phyloP scores from a whole-genome alignment of 176 grass and related monocot genomes.

The Oryza punctata region DNA sequence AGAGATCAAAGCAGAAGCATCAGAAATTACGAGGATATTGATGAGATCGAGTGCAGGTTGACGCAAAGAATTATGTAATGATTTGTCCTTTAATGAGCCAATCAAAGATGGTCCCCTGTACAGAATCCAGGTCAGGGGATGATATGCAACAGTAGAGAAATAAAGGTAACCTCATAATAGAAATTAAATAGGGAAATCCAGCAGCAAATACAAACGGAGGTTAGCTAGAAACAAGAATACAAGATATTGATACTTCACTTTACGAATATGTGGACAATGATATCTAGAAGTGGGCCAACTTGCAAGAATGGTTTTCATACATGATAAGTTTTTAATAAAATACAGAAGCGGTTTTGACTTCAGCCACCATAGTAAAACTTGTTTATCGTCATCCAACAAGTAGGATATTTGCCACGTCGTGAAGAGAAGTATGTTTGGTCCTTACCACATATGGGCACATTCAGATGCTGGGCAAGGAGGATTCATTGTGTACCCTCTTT shows the following conservation, averaged over 20 bases:
- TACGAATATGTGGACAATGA: conserved; percentile 2
- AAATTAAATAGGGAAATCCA: conserved; percentile 16
- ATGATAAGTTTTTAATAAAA: neutral
- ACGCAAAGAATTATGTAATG: conserved; percentile 78
- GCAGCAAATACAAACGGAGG: neutral
- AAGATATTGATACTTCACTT: conserved; percentile 28
- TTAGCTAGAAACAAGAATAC: neutral
- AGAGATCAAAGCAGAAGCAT: conserved; percentile 92
- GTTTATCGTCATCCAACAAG: neutral
- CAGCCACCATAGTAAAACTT: neutral
- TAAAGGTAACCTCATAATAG: conserved; percentile 25
- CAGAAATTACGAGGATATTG: conserved; percentile 86
- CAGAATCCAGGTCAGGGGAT: conserved; percentile 45
- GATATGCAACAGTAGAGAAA: conserved; percentile 25
- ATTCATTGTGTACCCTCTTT: conserved; percentile 89
- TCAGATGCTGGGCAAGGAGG: conserved; percentile 89
- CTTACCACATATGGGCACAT: conserved; percentile 98
- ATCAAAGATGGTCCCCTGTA: conserved; percentile 91
- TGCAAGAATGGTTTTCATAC: conserved; percentile 5
- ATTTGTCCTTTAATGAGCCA: conserved; percentile 75
- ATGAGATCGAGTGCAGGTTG: conserved; percentile 98
- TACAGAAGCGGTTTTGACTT: neutral
- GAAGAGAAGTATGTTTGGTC: conserved; percentile 36
- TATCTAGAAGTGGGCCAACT: neutral
- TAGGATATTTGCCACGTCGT: neutral